A percentile compares a stretch with the other conserved stretches of the same genome.
phyloP scores from a whole-genome alignment of 2,329 filamentous ascomycete genomes.

The Metarhizium sp. region DNA sequence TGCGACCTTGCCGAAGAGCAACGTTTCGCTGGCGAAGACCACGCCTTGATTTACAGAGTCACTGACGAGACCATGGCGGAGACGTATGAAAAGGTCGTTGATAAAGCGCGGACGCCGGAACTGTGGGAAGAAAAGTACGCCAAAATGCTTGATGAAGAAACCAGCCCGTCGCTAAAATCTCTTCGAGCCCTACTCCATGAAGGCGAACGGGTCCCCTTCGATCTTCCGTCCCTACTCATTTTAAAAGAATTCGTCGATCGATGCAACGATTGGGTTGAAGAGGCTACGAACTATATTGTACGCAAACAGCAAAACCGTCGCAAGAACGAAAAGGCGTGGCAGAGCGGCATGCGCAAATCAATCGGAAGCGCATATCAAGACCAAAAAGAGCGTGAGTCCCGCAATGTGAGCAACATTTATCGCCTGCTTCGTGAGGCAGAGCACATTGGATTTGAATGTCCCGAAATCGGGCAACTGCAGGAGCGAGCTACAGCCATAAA shows the following conservation, averaged over 20 bases:
- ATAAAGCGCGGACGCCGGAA: constrained; percentile 80
- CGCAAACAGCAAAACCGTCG: constrained; percentile 96
- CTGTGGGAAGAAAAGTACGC: constrained; percentile 86
- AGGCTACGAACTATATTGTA: constrained; percentile 91
- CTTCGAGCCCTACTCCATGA: constrained; percentile 79
- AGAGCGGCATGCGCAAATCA: constrained; percentile 62
- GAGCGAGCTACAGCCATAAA: constrained; percentile 81
- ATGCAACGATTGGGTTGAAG: constrained; percentile 96
- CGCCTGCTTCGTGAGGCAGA: constrained; percentile 77
- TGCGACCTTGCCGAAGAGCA: constrained; percentile 60
- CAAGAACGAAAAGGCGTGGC: constrained; percentile 85
- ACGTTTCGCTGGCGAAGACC: constrained; percentile 59
- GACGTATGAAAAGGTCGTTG: constrained; percentile 66
- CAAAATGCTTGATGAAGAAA: constrained; percentile 71
- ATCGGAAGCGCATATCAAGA: constrained; percentile 49
- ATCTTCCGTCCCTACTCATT: constrained; percentile 70
- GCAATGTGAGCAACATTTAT: constrained; percentile 81
- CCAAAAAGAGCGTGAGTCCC: constrained; percentile 73
- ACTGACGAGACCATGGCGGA: constrained; percentile 59
- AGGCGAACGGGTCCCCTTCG: constrained; percentile 92
- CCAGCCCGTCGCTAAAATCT: constrained; percentile 75
- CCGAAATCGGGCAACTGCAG: constrained; percentile 76
- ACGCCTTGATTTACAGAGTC: constrained; percentile 70
- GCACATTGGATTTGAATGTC: constrained; percentile 83
- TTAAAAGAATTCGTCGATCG: constrained; percentile 86